These are phyloP conservation scores for Fusarium coicis DNA, from an alignment of 2,329 filamentous ascomycete genomes.

Conservation along the genomic window DNA sequence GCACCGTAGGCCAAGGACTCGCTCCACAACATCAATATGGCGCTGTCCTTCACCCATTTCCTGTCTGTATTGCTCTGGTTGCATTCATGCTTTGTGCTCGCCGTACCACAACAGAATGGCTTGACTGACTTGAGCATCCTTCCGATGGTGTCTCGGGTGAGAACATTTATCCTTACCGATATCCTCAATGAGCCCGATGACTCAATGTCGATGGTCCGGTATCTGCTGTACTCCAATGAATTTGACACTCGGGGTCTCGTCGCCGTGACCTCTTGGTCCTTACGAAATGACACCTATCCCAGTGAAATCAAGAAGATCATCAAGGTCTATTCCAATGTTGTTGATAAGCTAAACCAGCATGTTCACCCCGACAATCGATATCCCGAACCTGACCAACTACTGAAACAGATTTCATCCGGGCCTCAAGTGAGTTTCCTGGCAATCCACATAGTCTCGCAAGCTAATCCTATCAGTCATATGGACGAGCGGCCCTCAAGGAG, in stretches of 20 bases:
- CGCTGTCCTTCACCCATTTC: neutral
- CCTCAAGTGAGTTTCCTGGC: neutral
- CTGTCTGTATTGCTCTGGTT: neutral
- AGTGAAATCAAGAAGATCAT: constrained; percentile 9
- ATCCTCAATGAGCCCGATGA: constrained; percentile 19
- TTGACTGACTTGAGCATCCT: neutral
- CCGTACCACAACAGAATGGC: neutral
- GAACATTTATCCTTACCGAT: constrained; percentile 11
- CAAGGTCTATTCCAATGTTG: neutral
- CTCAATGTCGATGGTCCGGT: constrained; percentile 13
- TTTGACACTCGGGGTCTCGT: constrained; percentile 6
- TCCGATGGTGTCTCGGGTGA: neutral
- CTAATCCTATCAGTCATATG: constrained; percentile 1
- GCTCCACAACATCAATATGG: neutral
- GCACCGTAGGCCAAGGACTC: no score
- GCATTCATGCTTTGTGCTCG: neutral
- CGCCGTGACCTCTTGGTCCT: constrained; percentile 9
- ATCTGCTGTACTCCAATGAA: constrained; percentile 13
- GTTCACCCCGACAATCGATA: constrained; percentile 2
- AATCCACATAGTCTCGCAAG: accelerated
- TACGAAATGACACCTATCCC: constrained; percentile 4
- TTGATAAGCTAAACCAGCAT: constrained; percentile 15
- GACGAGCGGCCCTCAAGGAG: neutral
- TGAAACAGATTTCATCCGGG: neutral
- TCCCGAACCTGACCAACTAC: neutral